Conservation (phyloP, 163 green algal species). For the Chlamydomonas reinhardtii region DNA sequence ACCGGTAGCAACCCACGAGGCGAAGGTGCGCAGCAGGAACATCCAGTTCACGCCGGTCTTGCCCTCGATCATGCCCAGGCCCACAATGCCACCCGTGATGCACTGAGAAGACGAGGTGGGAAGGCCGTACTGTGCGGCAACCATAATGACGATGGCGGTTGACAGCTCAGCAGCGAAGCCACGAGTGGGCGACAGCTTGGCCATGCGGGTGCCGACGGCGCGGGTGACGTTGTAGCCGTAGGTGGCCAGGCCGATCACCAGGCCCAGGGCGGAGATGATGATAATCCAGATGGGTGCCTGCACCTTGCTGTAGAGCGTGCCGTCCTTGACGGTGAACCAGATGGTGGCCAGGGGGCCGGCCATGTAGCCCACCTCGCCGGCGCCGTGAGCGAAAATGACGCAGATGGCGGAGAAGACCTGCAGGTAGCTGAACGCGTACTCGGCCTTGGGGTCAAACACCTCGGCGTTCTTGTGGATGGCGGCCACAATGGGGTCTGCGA, state of each 20-base stretch:
- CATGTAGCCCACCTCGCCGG: conserved; percentile 82
- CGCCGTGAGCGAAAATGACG: conserved; percentile 56
- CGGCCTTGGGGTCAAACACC: conserved; percentile 69
- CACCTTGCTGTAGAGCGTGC: conserved; percentile 41
- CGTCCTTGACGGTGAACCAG: conserved; percentile 65
- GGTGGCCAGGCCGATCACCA: conserved; percentile 73
- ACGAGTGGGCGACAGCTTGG: conserved; percentile 70
- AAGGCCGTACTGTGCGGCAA: conserved; percentile 60
- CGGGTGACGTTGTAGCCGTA: conserved; percentile 75
- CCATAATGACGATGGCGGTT: conserved; percentile 65
- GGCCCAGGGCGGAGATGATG: conserved; percentile 61
- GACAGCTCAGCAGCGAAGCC: conserved; percentile 75
- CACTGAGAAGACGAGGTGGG: conserved; percentile 57
- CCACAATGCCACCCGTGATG: conserved; percentile 67
- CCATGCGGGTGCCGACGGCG: conserved; percentile 68
- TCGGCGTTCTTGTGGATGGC: conserved; percentile 59
- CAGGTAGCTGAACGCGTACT: conserved; percentile 74
- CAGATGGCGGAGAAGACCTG: conserved; percentile 82
- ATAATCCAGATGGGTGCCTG: conserved; percentile 70
- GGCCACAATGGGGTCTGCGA: conserved; percentile 53
- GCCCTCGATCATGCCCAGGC: conserved; percentile 62
- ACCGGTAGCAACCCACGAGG: conserved; percentile 43
- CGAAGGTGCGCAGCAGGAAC: conserved; percentile 46
- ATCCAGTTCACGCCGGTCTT: conserved; percentile 67
- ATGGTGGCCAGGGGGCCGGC: conserved; percentile 72